phyloP scores from a whole-genome alignment of 306 rosid species.

The Rosa chinensis region DNA sequence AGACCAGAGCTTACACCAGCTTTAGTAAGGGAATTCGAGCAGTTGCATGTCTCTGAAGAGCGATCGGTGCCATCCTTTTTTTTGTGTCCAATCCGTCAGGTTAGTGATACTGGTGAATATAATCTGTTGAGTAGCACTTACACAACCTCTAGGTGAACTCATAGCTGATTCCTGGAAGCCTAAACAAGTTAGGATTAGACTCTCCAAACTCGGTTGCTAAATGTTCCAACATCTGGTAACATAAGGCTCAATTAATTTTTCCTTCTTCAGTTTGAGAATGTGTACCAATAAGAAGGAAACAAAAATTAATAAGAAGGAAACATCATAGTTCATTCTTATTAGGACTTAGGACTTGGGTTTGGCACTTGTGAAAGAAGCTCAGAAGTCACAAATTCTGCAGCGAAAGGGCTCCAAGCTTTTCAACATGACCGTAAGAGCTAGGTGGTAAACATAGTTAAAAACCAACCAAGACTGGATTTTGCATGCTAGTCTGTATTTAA shows the following conservation, averaged over 20 bases:
- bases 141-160: not conserved
- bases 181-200: not conserved
- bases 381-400: not conserved
- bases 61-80: conserved; percentile 71
- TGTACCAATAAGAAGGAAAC: not conserved
- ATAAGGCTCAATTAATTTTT: not conserved
- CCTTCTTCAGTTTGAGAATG: not conserved
- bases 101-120: conserved; percentile 22
- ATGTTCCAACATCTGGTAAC: not conserved
- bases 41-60: conserved; percentile 67
- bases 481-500: not conserved
- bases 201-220: not conserved
- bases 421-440: not conserved
- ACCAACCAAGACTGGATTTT: not conserved
- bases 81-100: conserved; percentile 88
- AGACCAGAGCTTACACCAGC: conserved; percentile 77
- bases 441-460: not conserved
- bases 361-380: not conserved
- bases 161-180: not conserved
- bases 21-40: conserved; percentile 72
- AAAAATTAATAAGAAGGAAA: not conserved
- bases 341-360: not conserved
- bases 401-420: conserved; percentile 3
- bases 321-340: not conserved
- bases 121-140: not conserved